A percentile compares a stretch with the other conserved stretches of the same genome.
phyloP scores from a whole-genome alignment of 257 asterid species.

The Capsicum pubescens region DNA sequence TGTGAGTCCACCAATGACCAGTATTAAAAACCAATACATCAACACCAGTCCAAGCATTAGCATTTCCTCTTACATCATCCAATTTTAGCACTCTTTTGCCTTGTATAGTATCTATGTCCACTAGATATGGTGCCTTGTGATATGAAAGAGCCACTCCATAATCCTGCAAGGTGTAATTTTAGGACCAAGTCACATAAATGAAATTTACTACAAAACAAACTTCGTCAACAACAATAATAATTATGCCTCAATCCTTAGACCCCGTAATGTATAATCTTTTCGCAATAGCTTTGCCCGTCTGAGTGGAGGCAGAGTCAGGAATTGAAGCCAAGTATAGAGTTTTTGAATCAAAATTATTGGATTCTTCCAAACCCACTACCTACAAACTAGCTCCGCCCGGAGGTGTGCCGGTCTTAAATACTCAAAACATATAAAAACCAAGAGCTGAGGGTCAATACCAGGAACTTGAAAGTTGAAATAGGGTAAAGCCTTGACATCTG shows the following conservation, averaged over 20 bases:
- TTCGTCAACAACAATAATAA: background rate
- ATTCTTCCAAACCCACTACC: no score
- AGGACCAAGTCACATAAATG: background rate
- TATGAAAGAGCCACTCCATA: slow-evolving; percentile 79
- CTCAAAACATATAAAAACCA: background rate
- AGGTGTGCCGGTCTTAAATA: background rate
- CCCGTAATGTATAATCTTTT: no score
- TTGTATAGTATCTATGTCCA: slow-evolving; percentile 68
- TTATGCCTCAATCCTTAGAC: background rate
- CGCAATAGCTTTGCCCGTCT: no score
- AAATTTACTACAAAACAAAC: background rate
- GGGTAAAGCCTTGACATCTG: slow-evolving; percentile 68
- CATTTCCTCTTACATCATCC: slow-evolving; percentile 80
- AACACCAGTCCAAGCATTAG: slow-evolving; percentile 76
- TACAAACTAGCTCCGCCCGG: no score
- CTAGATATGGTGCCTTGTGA: slow-evolving; percentile 85
- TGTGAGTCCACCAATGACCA: slow-evolving; percentile 98
- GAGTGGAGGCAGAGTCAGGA: no score
- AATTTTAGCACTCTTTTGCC: slow-evolving; percentile 82
- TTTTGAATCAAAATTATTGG: no score
- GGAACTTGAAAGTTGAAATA: slow-evolving; percentile 66
- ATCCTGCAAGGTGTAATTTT: slow-evolving; percentile 49
- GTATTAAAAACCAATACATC: slow-evolving; percentile 92
- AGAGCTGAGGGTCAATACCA: slow-evolving; percentile 45
- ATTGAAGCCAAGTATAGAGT: no score